phyloP scores from a whole-genome alignment of 352 stramenopile genomes.

The Phytopythium boreale region DNA sequence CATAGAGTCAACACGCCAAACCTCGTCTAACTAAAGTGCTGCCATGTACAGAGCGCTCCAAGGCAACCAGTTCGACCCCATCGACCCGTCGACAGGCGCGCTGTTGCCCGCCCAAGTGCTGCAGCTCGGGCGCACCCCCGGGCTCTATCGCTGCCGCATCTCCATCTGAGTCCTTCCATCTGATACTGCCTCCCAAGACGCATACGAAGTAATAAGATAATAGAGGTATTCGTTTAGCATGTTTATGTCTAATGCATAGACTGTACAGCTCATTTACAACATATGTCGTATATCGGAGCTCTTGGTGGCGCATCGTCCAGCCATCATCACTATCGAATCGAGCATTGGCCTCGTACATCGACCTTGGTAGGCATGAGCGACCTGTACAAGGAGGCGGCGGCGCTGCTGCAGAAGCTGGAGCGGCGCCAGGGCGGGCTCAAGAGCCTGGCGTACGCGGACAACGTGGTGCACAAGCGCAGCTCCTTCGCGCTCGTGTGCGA shows the following conservation, averaged over 20 bases:
- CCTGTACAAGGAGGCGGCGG: constrained; percentile 80
- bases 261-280: too few species aligned
- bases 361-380: constrained; percentile 66
- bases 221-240: background rate
- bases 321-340: background rate
- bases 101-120: constrained; percentile 41
- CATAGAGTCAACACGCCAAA: background rate
- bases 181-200: too few species aligned
- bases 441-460: constrained; percentile 77
- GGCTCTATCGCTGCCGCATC: constrained; percentile 33
- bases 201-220: background rate
- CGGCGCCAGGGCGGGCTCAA: constrained; percentile 79
- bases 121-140: constrained; percentile 34
- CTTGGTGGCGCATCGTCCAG: too few species aligned
- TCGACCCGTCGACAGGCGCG: constrained; percentile 18
- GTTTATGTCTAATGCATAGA: background rate
- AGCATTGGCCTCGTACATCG: too few species aligned
- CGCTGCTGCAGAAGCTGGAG: constrained; percentile 76
- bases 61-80: constrained; percentile 45
- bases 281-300: too few species aligned
- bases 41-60: constrained; percentile 34
- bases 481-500: constrained; percentile 88
- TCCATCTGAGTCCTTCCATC: background rate
- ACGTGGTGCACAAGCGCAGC: constrained; percentile 83
- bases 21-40: constrained; percentile 2